Base-by-base conservation (phyloP, 176 grass and related monocot genomes). In the Olyra latifolia region DNA sequence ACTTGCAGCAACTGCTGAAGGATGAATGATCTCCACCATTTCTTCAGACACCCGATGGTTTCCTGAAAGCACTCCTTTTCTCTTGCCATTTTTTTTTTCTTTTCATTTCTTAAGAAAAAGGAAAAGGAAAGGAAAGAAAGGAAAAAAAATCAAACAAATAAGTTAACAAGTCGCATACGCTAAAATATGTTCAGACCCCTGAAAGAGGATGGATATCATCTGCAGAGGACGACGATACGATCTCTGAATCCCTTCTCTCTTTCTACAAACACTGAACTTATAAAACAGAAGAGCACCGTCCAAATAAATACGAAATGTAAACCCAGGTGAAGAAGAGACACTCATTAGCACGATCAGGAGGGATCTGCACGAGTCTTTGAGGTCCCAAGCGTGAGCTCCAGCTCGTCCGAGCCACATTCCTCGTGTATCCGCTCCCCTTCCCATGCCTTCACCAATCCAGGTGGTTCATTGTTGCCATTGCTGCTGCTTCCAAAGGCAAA, bases 361-460 rank as follows among this genome's bases (percentile, higher is more conserved):
- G 56, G 77, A 42, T 89, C 87, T 0, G 77, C 87, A 40, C 87
- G 90, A 71, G 80, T 91, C 62, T 62, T 88, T 11, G 95, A 94
- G 45, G 67, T 91, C 47, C 95, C 95, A 71, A 98, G 95, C 25
- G 95, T 98, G 77, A 98, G 95, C 74, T 98, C 95, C 22, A 98
- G 85, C 42, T 98, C 92, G 9, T 98, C 95, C 0, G 95, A 94
- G 27, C 46, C 90, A 23, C 71, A 94, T 19, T 92, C 95, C 59
- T 98, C 95, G 16, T 98, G 95, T 77, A 98, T 98, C 76, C 85
- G 80, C 71, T 98, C 95, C 49, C 95, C 95, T 57, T 98, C 95
- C 95, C 95, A 98, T 59, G 95, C 87, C 76, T 89, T 98, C 77
- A 98, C 88, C 59, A 92, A 20, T 45, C 73, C 89, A 23, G 80